Evolutionary conservation across 257 asterid genomes (phyloP).

Genomic region (Capsicum baccatum): DNA sequence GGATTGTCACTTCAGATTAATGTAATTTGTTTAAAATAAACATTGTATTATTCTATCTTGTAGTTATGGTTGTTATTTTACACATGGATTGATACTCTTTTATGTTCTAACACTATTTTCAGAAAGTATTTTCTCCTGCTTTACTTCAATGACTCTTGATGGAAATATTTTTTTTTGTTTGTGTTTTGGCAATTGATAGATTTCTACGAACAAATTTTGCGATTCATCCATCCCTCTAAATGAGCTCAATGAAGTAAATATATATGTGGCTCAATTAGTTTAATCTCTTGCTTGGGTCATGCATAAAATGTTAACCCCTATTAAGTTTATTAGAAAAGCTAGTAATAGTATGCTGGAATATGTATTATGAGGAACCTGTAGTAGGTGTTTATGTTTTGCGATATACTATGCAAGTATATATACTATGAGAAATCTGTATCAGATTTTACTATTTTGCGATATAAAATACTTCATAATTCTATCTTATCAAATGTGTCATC

Average conservation of each 20-base stretch:
- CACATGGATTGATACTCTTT: no score
- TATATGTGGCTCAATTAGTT: conserved; percentile 17
- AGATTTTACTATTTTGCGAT: no score
- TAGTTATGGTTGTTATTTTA: no score
- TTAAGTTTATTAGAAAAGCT: conserved; percentile 9
- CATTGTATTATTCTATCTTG: no score
- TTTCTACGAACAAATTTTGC: conserved; percentile 77
- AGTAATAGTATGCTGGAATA: not conserved
- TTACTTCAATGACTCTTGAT: not conserved
- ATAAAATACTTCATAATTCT: no score
- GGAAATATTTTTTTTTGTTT: not conserved
- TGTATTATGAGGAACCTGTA: not conserved
- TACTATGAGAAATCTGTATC: not conserved
- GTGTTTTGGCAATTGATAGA: conserved; percentile 64
- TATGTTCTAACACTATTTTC: no score
- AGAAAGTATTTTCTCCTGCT: not conserved
- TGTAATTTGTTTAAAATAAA: no score
- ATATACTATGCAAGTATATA: not conserved
- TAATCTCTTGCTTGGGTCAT: conserved; percentile 25
- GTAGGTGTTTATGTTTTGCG: no score
- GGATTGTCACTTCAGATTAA: no score
- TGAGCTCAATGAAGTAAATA: not conserved
- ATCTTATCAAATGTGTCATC: no score
- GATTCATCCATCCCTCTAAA: conserved; percentile 52
- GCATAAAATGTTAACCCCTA: conserved; percentile 39